phyloP scores from a whole-genome alignment of 495 filamentous ascomycete species.

The Penicillium flavigenum region DNA sequence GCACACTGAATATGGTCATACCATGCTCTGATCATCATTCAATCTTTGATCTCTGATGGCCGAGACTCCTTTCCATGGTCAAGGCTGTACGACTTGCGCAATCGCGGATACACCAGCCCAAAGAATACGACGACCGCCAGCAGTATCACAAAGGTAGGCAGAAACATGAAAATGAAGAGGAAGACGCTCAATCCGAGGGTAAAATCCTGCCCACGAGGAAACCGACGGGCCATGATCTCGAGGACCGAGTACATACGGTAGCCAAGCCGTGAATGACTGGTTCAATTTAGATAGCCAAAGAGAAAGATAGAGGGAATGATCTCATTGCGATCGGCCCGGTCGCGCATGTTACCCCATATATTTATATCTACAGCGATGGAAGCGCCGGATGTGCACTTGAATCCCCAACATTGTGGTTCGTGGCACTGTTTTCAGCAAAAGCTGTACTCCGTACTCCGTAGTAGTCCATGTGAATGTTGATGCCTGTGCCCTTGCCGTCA shows the following conservation, averaged over 20 bases:
- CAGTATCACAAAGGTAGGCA: slow-evolving; percentile 41
- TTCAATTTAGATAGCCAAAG: not conserved
- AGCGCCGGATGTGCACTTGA: slow-evolving; percentile 4
- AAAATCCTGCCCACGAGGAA: slow-evolving; percentile 32
- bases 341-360: not conserved
- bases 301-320: not conserved
- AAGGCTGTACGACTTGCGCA: slow-evolving; percentile 22
- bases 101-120: slow-evolving; percentile 33
- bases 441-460: not conserved
- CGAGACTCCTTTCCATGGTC: slow-evolving; percentile 17
- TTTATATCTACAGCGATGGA: slow-evolving; percentile 1
- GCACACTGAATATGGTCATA: not conserved
- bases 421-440: not conserved
- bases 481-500: slow-evolving; percentile 15
- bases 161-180: slow-evolving; percentile 43
- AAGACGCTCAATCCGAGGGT: slow-evolving; percentile 40
- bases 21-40: not conserved
- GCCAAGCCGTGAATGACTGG: not conserved
- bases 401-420: not conserved
- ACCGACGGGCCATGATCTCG: slow-evolving; percentile 36
- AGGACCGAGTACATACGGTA: slow-evolving; percentile 12
- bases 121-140: slow-evolving; percentile 41
- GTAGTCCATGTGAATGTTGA: slow-evolving; percentile 8
- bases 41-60: slow-evolving; percentile 4
- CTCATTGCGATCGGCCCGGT: not conserved